Evolutionary conservation across 176 grass and related monocot genomes (phyloP), one percentile per base, ranked within the genome.

Genomic region (Pontederia crassipes): DNA sequence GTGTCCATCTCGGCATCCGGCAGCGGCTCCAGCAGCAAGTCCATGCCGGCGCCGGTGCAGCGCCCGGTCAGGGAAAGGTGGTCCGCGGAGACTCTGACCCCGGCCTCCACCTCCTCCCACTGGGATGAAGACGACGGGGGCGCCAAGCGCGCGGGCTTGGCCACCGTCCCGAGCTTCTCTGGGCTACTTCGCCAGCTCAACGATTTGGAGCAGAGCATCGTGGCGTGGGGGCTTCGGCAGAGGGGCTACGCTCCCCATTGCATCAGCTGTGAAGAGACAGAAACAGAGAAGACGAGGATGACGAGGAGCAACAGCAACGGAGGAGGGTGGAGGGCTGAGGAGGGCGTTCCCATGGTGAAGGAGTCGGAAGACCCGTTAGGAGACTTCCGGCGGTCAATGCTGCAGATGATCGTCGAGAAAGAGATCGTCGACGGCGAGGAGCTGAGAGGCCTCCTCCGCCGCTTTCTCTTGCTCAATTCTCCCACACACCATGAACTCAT

Each of bases 381-480:
- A 4, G 62, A 65, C 11, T 65, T 65, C 48, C 48, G 62, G 46
- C 11, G 47, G 17, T 65, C 62, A n/a, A 65, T 65, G 62, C 62
- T 65, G 16, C 62, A 65, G 62, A 65, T 65, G 62, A 65, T 65
- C 62, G 47, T 65, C 32, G 62, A 65, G 46, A 65, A 65, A 24
- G 62, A 65, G 62, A 65, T 65, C 48, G 20, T 65, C 46, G 62
- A 51, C 17, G 48, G 62, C 62, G 62, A 65, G 62, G 62, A 65
- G 62, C 62, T 65, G 13, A 17, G 18, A 12, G 62, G 49, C 17
- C 62, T 65, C 11, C 62, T 65, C 47, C 48, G 11, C 2, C 62
- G 62, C 13, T 65, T 65, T 12, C 47, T 65, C 17, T 10, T 46
- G 7, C 62, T 65, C 48, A 65, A 65, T 24, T 49, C 47, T 11